Evolutionary conservation across 139 green algal genomes (phyloP), one percentile per base, ranked within the genome.

Genomic region (Zygnema cylindricum): DNA sequence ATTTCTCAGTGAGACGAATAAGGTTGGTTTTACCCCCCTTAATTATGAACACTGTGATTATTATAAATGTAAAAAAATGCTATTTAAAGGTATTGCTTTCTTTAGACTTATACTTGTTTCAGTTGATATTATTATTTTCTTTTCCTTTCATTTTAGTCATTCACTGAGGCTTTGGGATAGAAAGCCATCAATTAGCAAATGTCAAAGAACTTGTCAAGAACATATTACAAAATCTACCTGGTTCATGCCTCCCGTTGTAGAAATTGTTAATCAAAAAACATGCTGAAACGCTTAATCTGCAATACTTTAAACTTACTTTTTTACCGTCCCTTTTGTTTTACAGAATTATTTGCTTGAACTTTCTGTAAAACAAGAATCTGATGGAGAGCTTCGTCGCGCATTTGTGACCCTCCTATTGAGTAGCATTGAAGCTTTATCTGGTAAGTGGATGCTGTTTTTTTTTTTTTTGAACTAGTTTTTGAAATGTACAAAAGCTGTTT

Each of bases 1-100:
- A 33, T 90, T 88, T 49, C 3, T 85, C 2, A 90, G 77, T 22
- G 76, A 90, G 3, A 43, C 2, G 2, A 90, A 90, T 41, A 73
- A 90, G 85, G 83, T 89, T 35, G 69, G 83, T 36, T 79, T 79
- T 7, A 16, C 3, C 7, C 11, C 41, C 7, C 7, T 79, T 79
- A 79, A 16, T 79, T 73, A 30, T 73, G 57, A 30, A 73, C 30
- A 73, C 57, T 73, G 30, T n/a, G n/a, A n/a, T n/a, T n/a, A n/a
- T n/a, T n/a, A n/a, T n/a, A n/a, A n/a, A n/a, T n/a, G n/a, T n/a
- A n/a, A n/a, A n/a, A n/a, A n/a, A n/a, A n/a, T n/a, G n/a, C n/a
- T n/a, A n/a, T n/a, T n/a, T n/a, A n/a, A n/a, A n/a, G 57, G 57
- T 73, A 39, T 39, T 73, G 57, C 57, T 73, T 30, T 30, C 30